These are phyloP conservation scores for Ceratocystis alfenasii DNA, from an alignment of 2,329 filamentous ascomycete species.

Conservation along the genomic window DNA sequence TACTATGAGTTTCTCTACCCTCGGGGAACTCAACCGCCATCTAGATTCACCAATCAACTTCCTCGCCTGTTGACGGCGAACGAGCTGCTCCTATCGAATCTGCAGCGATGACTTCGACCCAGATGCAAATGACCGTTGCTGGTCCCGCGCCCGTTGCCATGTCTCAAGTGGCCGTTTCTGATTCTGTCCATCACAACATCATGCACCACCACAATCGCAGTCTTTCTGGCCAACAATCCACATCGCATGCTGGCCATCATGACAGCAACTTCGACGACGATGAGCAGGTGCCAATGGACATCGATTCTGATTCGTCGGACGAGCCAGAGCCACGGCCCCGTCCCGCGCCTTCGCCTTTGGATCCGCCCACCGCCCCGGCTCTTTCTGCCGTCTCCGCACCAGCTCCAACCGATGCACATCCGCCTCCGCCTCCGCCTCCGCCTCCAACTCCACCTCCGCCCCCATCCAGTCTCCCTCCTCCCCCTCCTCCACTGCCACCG, in stretches of 20 bases:
- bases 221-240: background rate
- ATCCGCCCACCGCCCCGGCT: background rate
- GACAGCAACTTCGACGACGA: slow-evolving; percentile 9
- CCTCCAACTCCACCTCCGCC: background rate
- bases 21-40: slow-evolving; percentile 11
- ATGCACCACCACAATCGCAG: background rate
- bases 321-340: background rate
- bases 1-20: slow-evolving; percentile 18
- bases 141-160: slow-evolving; percentile 19
- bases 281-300: slow-evolving; percentile 20
- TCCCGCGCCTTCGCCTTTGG: background rate
- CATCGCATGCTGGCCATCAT: background rate
- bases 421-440: background rate
- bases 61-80: slow-evolving; percentile 17
- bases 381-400: background rate
- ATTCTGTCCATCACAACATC: slow-evolving; percentile 10
- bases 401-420: background rate
- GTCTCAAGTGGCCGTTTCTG: slow-evolving; percentile 15
- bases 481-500: background rate
- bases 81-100: slow-evolving; percentile 17
- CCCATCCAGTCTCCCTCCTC: background rate
- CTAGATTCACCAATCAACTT: slow-evolving; percentile 6
- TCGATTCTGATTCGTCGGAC: slow-evolving; percentile 14
- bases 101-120: slow-evolving; percentile 23
- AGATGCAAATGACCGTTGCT: slow-evolving; percentile 20